Evolutionary conservation across 2,329 filamentous ascomycete species (phyloP), one percentile per base, ranked within the genome.

Genomic region (Sclerotinia subarctica): DNA sequence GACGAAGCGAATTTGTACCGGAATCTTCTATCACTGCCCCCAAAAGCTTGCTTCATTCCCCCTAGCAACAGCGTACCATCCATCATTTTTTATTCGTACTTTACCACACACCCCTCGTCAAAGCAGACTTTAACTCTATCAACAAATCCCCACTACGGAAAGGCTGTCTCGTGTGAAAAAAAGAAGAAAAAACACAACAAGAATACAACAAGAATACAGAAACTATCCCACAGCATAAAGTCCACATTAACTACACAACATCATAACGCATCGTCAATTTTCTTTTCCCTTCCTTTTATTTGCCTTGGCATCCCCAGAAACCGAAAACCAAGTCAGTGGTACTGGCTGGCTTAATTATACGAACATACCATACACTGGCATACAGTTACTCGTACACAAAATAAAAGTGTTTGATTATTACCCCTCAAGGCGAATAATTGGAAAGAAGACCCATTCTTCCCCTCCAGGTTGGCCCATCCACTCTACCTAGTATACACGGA

Each of bases 311-410:
- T 52, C 26, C 49, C 60, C 24, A 44, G 35, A 49, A 58, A 60
- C 64, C 64, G 24, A 38, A 60, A 59, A 58, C 64, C 64, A 66
- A 66, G 64, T 60, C 53, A 51, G 64, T 51, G 64, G 64, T 66
- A 52, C 49, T 35, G 49, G 32, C 35, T 24, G 49, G 32, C 35
- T 35, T 42, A 17, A 52, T 54, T 35, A 49, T 44, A 42, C 54
- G 32, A 21, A 60, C 44, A 47, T 17, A 49, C 10, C 54, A 38
- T 54, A n/a, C 11, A 38, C 38, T 38, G 38, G 38, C 57, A 29
- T 29, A 32, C n/a, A 42, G 21, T 47, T 42, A 47, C 44, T 35
- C 21, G 29, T 46, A 38, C 60, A 63, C 47, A 26, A 38, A 26
- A 63, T 47, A 47, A 35, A 47, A 35, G 44, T 10, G 58, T 49